Conservation (phyloP, 441 rosid genomes). For the Croton setiger region DNA sequence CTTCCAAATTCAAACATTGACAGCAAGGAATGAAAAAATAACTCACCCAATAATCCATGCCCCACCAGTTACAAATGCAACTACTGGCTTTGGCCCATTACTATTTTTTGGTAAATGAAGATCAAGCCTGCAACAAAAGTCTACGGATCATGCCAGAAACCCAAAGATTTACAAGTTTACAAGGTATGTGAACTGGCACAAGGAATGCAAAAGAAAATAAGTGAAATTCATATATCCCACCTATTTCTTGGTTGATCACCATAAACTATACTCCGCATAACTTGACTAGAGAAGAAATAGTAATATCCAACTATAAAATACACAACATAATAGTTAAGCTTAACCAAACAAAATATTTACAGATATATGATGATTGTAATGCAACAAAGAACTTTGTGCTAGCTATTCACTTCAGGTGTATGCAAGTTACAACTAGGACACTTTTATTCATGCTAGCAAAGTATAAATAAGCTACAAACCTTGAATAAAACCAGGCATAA, state of each 20-base stretch:
- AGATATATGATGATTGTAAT: not conserved
- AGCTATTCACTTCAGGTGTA: not conserved
- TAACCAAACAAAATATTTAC: not conserved
- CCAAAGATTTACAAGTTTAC: slow-evolving; percentile 9
- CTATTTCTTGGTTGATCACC: slow-evolving; percentile 97
- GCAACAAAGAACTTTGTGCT: not conserved
- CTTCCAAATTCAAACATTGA: slow-evolving; percentile 6
- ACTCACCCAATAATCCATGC: slow-evolving; percentile 98
- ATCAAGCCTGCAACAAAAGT: slow-evolving; percentile 67
- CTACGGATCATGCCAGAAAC: slow-evolving; percentile 11
- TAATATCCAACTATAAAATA: slow-evolving; percentile 80
- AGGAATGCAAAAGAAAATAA: slow-evolving; percentile 7
- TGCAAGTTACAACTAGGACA: not conserved
- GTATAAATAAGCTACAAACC: slow-evolving; percentile 36
- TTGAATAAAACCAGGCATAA: slow-evolving; percentile 96
- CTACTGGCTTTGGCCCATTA: slow-evolving; percentile 75
- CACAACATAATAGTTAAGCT: slow-evolving; percentile 28
- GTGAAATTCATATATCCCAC: slow-evolving; percentile 29
- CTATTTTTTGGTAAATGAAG: slow-evolving; percentile 72
- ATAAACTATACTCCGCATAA: slow-evolving; percentile 71
- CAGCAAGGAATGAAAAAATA: slow-evolving; percentile 8
- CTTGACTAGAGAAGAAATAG: slow-evolving; percentile 79
- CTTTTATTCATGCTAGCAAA: not conserved
- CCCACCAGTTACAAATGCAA: slow-evolving; percentile 95
- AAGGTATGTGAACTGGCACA: slow-evolving; percentile 4